These are phyloP conservation scores for Coffea canephora DNA, from an alignment of 257 asterid genomes.

Conservation along the genomic window DNA sequence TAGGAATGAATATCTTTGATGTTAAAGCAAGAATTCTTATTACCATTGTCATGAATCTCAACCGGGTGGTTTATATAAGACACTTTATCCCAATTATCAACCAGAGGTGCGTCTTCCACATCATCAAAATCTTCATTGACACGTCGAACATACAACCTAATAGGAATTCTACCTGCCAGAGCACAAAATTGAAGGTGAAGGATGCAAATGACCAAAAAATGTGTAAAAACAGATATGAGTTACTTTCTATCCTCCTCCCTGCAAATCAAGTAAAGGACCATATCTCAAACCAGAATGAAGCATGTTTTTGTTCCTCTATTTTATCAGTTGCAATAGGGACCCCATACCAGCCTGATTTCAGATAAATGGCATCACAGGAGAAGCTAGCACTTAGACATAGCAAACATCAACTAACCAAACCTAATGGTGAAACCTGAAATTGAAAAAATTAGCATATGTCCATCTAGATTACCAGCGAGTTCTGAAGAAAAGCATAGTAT, in stretches of 20 bases:
- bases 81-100: slow-evolving; percentile 81
- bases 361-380: background rate
- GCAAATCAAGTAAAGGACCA: background rate
- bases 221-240: background rate
- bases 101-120: slow-evolving; percentile 52
- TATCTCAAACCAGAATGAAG: background rate
- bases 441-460: background rate
- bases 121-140: slow-evolving; percentile 57
- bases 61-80: slow-evolving; percentile 83
- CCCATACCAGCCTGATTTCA: background rate
- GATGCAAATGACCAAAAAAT: slow-evolving; percentile 1
- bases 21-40: slow-evolving; percentile 11
- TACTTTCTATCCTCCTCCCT: no score
- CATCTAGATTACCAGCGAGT: background rate
- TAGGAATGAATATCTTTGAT: background rate
- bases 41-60: slow-evolving; percentile 73
- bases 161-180: slow-evolving; percentile 78
- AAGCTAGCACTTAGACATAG: background rate
- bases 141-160: slow-evolving; percentile 74
- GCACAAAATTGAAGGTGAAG: slow-evolving; percentile 21
- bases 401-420: background rate
- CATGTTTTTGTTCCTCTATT: background rate
- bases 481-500: background rate
- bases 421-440: background rate
- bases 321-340: background rate